Base-by-base conservation (phyloP, 2,329 filamentous ascomycete species). In the Colletotrichum sp. region DNA sequence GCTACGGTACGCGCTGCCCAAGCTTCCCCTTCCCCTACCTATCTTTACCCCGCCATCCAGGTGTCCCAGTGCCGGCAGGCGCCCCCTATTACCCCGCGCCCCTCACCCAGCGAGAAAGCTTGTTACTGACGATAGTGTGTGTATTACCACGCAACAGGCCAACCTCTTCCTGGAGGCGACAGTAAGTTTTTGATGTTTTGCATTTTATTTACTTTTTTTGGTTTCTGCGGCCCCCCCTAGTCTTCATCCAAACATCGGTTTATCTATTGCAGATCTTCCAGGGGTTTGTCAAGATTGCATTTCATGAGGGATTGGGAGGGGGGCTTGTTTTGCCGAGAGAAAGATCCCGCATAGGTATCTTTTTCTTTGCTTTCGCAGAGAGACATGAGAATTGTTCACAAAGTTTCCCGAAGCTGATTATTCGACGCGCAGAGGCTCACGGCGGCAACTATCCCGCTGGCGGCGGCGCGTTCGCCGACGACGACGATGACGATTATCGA, bases 401-500 rank as follows among this genome's bases (percentile, higher is more conserved):
- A 15, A 63, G n/a, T 21, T 52, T 52, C 10, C 36, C 59, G 13
- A 24, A 16, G 30, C 30, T 60, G 52, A 57, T 24, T 16, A 34
- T 16, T 18, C 30, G n/a, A 26, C n/a, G 32, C 21, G 21, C 55
- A 86, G 84, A 83, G 60, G 79, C 84, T 62, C 80, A 80, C 57
- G 82, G 83, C 72, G 81, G 81, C 69, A 79, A 77, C 71, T 82
- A 81, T 72, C 79, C 81, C 34, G 79, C 80, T 26, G 84, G 83
- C 44, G 83, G 83, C 32, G 83, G 83, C 44, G 84, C 83, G 65
- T 82, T 86, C 71, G 77, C 83, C 55, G 84, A 84, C 79, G 82
- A 84, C 72, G 83, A 87, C 77, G 86, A 89, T 79, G 86, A 90
- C 72, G 88, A 90, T 80, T 84, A 90, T 76, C 82, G 84, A 44